Conservation (phyloP, 2,329 filamentous ascomycete genomes). For the Fusarium irregulare region DNA sequence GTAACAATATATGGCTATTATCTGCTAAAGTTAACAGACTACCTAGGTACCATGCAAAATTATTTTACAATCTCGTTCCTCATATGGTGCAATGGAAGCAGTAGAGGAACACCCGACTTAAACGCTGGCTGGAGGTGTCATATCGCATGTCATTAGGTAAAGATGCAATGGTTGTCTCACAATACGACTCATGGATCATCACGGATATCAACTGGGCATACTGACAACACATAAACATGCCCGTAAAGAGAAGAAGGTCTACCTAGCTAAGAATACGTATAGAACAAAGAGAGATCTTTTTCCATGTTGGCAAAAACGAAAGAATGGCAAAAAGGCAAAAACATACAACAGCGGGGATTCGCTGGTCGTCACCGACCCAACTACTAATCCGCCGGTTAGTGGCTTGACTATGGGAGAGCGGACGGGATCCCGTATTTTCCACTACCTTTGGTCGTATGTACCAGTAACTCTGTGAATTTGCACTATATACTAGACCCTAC, state of each 20-base stretch:
- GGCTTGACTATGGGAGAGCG: neutral
- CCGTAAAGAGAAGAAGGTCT: neutral
- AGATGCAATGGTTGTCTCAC: neutral
- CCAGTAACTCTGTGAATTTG: fast-evolving
- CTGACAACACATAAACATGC: neutral
- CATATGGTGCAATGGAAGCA: no score
- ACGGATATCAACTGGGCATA: neutral
- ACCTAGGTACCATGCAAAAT: neutral
- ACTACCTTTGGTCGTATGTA: constrained; percentile 28
- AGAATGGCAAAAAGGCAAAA: neutral
- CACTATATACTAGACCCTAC: fast-evolving
- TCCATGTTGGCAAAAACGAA: neutral
- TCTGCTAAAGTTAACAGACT: neutral
- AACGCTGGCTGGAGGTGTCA: neutral
- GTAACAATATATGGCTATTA: neutral
- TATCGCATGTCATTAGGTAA: neutral
- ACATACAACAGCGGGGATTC: neutral
- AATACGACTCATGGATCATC: neutral
- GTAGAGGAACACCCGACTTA: neutral
- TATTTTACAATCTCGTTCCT: no score
- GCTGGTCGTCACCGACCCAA: neutral
- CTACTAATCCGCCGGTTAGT: neutral
- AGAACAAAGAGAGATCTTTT: neutral
- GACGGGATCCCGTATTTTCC: constrained; percentile 27
- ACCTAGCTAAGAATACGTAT: neutral